Percentiles rank a stretch among this genome's conserved stretches.
Conservation (phyloP, 441 rosid species). For the Pelargonium australe region DNA sequence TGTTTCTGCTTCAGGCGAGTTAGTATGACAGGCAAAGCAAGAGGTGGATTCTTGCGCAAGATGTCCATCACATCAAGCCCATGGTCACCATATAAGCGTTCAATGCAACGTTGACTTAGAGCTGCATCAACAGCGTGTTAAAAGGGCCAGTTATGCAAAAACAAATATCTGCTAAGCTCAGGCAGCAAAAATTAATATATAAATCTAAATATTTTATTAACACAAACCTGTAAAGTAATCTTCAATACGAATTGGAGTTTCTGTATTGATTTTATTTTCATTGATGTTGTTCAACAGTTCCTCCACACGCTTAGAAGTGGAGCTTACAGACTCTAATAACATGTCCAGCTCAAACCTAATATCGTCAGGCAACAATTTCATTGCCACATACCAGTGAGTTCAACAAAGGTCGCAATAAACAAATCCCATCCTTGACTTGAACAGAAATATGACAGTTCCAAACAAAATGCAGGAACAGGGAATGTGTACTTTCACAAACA, state of each 20-base stretch:
- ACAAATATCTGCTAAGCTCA: constrained; percentile 14
- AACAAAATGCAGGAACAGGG: not conserved
- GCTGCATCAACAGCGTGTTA: constrained; percentile 37
- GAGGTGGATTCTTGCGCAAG: constrained; percentile 72
- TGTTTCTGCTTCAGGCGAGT: constrained; percentile 97
- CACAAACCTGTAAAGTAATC: constrained; percentile 75
- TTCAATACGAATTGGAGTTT: constrained; percentile 48
- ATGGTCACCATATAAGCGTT: constrained; percentile 92
- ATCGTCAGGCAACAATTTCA: constrained; percentile 18
- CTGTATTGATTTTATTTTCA: constrained; percentile 46
- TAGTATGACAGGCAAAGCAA: constrained; percentile 87
- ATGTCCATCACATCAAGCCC: constrained; percentile 95
- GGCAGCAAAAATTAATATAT: constrained; percentile 2
- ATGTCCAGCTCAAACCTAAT: constrained; percentile 96
- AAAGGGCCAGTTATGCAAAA: constrained; percentile 24
- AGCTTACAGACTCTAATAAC: constrained; percentile 86
- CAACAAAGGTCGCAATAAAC: not conserved
- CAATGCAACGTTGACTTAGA: constrained; percentile 84
- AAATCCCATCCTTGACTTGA: constrained; percentile 14
- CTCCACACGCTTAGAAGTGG: constrained; percentile 80
- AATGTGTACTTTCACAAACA: constrained; percentile 13
- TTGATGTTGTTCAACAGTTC: constrained; percentile 69
- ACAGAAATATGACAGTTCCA: not conserved
- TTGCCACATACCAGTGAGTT: not conserved
- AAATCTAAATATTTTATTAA: constrained; percentile 16